Evolutionary conservation across 2,329 filamentous ascomycete species (phyloP).

Genomic region (Rhinocladiella mackenziei): DNA sequence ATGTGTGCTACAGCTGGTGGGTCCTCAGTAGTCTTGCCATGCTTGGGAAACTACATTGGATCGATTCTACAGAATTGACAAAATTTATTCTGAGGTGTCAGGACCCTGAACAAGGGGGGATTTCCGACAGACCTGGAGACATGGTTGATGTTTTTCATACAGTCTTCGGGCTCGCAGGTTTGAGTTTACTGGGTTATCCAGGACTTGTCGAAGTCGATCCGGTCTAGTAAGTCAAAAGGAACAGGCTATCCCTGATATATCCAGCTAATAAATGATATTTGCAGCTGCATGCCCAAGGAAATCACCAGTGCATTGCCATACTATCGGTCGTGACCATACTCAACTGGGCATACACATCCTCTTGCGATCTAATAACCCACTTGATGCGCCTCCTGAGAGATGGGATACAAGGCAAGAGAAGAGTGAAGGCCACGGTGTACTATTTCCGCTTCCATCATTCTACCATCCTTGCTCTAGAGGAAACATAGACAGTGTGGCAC

Average conservation of each 20-base stretch:
- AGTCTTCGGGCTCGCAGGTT: slow-evolving; percentile 77
- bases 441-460: slow-evolving; percentile 33
- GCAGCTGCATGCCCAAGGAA: slow-evolving; percentile 66
- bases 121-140: slow-evolving; percentile 85
- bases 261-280: slow-evolving; percentile 25
- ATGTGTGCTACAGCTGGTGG: slow-evolving; percentile 99
- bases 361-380: slow-evolving; percentile 69
- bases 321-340: slow-evolving; percentile 13
- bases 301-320: slow-evolving; percentile 52
- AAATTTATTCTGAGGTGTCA: slow-evolving; percentile 84
- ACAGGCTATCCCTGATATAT: too few species aligned
- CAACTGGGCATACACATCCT: slow-evolving; percentile 38
- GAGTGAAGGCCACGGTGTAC: slow-evolving; percentile 34
- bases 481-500: slow-evolving; percentile 41
- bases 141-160: slow-evolving; percentile 99
- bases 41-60: slow-evolving; percentile 85
- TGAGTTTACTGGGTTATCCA: slow-evolving; percentile 76
- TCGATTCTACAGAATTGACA: slow-evolving; percentile 74
- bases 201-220: slow-evolving; percentile 79
- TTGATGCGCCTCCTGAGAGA: slow-evolving; percentile 50
- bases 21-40: slow-evolving; percentile 88
- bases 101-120: slow-evolving; percentile 76
- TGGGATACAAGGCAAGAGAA: slow-evolving; percentile 71
- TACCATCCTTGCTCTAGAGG: slow-evolving; percentile 35
- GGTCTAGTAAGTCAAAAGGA: slow-evolving; percentile 63